Base-by-base conservation (phyloP, 1,284 basidiomycete genomes). In the Marasmius tenuissimus region DNA sequence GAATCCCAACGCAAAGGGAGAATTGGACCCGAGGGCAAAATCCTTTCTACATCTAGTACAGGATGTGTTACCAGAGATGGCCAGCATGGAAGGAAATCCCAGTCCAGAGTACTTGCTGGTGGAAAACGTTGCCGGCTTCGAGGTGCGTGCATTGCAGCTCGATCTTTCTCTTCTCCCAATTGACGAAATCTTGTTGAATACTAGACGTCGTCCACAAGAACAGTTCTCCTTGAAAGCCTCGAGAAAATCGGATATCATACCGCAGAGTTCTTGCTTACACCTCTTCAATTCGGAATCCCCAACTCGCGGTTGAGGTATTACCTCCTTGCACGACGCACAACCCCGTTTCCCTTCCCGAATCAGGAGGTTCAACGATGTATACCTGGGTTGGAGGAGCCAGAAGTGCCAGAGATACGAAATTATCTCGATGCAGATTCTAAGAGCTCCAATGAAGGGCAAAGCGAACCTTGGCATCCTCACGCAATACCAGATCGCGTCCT, bases 41-140 rank as follows among this genome's bases (percentile, higher is more conserved):
- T 90, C 89, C 0, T 93, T 92, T 71, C 76, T 91, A 33, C 85
- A 89, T 71, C 79, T 93, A 27, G 76, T 91, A 27, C 77, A 84
- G 62, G 70, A 74, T n/a, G 78, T 92, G n/a, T 75, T 93, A 0
- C 89, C 90, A 0, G 79, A 81, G 37, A 72, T 93, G 49, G 81
- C 75, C 8, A 62, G 65, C 12, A 68, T 68, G 10, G 69, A 75
- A 35, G 70, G 71, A 4, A 81, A 85, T 57, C 90, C 91, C 35
- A 37, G 52, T 27, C 50, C 22, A 35, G 33, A 12, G 2, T 35
- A 16, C 38, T 10, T 16, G n/a, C n/a, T 37, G 9, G 76, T 93
- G 8, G 91, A 93, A 70, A 93, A 93, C 67, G 91, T 93, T 5
- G 88, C 86, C 14, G 90, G 90, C 14, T 93, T 93, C 66, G 88